Conservation (phyloP, 2,329 filamentous ascomycete species). For the Xylariales sp. region DNA sequence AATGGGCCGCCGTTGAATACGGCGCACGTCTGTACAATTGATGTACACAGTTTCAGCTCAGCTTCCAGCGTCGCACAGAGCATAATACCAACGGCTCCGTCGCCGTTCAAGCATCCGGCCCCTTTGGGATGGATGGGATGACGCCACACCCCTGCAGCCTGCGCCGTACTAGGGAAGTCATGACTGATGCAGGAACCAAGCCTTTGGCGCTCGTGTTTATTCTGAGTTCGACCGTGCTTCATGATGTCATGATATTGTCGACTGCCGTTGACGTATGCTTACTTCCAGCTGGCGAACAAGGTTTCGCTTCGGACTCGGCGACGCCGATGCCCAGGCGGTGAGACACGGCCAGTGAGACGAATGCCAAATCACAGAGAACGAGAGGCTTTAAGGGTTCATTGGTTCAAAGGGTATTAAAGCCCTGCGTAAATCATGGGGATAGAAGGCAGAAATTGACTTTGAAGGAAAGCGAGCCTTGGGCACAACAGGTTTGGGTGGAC, state of each 20-base stretch:
- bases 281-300: slow-evolving; percentile 1
- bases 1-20: neutral
- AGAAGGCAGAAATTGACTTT: too few species aligned
- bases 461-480: too few species aligned
- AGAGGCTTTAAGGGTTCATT: too few species aligned
- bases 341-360: neutral
- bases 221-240: neutral
- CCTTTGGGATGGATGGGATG: neutral
- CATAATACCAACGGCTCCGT: neutral
- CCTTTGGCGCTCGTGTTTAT: neutral
- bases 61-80: neutral
- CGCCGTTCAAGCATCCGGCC: neutral
- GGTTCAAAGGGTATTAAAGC: too few species aligned
- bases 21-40: neutral
- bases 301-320: slow-evolving; percentile 17
- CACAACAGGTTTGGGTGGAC: too few species aligned
- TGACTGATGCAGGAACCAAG: slow-evolving; percentile 14
- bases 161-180: neutral
- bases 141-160: neutral
- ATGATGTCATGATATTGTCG: neutral
- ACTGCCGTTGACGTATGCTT: neutral
- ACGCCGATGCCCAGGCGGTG: slow-evolving; percentile 1
- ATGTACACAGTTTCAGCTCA: neutral
- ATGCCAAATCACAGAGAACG: too few species aligned
- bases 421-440: too few species aligned